Evolutionary conservation across 805 yeast genomes (phyloP), one percentile per base, ranked within the genome.

Genomic region (Pichia californica): DNA sequence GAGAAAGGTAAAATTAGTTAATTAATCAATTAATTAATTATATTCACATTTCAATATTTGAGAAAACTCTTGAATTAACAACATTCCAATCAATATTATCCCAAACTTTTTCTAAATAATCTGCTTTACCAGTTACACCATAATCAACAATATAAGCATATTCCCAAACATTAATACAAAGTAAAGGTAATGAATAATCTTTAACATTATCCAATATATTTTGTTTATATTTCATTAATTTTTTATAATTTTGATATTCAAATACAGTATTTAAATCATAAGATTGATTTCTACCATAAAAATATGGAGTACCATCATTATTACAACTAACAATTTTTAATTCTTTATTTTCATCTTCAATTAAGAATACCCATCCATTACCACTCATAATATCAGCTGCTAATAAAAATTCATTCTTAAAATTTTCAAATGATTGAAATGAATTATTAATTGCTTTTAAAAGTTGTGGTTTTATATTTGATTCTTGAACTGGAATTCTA

Each of bases 131-230:
- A 40, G 63, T 68, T 41, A 86, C 73, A 37, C 97, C 96, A 64
- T 82, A 91, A 63, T 93, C 98, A 23, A 75, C 67, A 36, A 88
- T 55, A 62, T 82, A 93, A n/a, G 96, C 87, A 51, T 80, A 77
- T 61, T 91, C 95, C 96, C 97, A 89, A 52, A 84, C 73, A 63
- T 81, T 87, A 51, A 88, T 71, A 40, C 80, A 84, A 52, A 93
- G 71, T 36, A 93, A 65, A 7, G 93, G 95, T 52, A 88, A 68
- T 20, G 79, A 73, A 67, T 74, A 77, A 59, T 83, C 89, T 52
- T 68, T 71, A 31, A 69, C 71, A 18, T 64, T 63, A 25, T 54
- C 47, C 21, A 41, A 41, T 5, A 50, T 43, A 31, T 50, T 52
- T 19, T 52, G 53, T 30, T 54, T 53, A 26, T 58, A 55, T 23